Evolutionary conservation across 441 rosid genomes (phyloP).

Genomic region (Heliophila coronopifolia): DNA sequence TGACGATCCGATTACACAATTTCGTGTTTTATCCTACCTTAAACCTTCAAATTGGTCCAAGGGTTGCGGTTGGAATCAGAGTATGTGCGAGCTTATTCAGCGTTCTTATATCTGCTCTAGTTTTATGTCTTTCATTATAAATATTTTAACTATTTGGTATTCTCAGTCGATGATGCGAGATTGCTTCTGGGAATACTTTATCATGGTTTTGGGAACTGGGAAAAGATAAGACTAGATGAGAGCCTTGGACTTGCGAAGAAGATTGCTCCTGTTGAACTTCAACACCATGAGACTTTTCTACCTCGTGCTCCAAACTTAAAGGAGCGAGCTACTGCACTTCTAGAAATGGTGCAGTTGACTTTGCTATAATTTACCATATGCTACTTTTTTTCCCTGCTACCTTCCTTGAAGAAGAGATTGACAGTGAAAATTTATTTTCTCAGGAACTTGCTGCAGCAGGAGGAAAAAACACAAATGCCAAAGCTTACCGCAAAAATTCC

Average conservation of each 20-base stretch:
- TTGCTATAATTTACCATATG: neutral
- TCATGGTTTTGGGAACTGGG: slow-evolving; percentile 99
- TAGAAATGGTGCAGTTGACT: slow-evolving; percentile 69
- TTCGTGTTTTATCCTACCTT: slow-evolving; percentile 75
- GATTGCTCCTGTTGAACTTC: slow-evolving; percentile 98
- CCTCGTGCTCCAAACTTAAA: slow-evolving; percentile 96
- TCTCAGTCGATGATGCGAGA: slow-evolving; percentile 92
- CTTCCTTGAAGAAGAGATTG: neutral
- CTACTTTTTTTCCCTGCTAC: neutral
- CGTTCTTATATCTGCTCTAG: neutral
- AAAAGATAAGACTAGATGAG: slow-evolving; percentile 86
- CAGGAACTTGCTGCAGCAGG: slow-evolving; percentile 84
- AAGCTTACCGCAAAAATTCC: slow-evolving; percentile 60
- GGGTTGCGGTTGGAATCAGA: slow-evolving; percentile 99
- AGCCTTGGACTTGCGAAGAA: slow-evolving; percentile 87
- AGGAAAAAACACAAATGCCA: slow-evolving; percentile 56
- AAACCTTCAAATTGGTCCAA: slow-evolving; percentile 99
- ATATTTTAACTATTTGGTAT: slow-evolving; percentile 9
- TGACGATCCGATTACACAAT: slow-evolving; percentile 78
- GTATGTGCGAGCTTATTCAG: slow-evolving; percentile 35
- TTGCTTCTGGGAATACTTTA: slow-evolving; percentile 85
- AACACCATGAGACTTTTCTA: slow-evolving; percentile 95
- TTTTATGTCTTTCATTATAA: slow-evolving; percentile 4
- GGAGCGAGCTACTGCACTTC: slow-evolving; percentile 92
- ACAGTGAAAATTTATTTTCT: slow-evolving; percentile 9